Evolutionary conservation across 1,139 yeast genomes (phyloP).

Genomic region (Candida sp.): DNA sequence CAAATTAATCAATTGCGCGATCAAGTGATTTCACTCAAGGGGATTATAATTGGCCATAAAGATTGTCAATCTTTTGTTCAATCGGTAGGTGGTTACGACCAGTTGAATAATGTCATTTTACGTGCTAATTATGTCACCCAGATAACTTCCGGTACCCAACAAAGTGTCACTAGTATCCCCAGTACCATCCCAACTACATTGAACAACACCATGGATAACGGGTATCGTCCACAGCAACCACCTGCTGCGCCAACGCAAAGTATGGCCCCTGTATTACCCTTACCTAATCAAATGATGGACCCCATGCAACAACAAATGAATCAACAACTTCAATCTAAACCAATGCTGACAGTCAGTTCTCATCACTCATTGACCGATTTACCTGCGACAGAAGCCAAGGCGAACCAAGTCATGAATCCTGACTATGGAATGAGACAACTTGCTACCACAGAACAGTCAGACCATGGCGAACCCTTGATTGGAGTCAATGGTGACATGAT

Average conservation of each 20-base stretch:
- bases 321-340: not conserved
- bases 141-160: conserved; percentile 12
- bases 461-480: not conserved
- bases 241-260: conserved; percentile 11
- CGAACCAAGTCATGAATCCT: conserved; percentile 6
- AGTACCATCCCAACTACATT: conserved; percentile 18
- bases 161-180: conserved; percentile 14
- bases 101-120: conserved; percentile 27
- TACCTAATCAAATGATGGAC: conserved; percentile 3
- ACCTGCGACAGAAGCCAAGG: conserved; percentile 27
- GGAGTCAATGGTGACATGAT: not conserved
- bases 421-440: conserved; percentile 1
- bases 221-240: conserved; percentile 5
- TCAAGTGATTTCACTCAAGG: conserved; percentile 52
- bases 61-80: conserved; percentile 33
- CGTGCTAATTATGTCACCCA: conserved; percentile 28
- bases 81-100: conserved; percentile 37
- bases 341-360: not conserved
- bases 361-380: conserved; percentile 28
- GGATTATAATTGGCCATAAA: conserved; percentile 34
- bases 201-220: conserved; percentile 5
- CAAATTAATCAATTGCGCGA: conserved; percentile 59
- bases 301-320: not conserved
- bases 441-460: not conserved
- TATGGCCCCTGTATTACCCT: conserved; percentile 9